phyloP scores from a whole-genome alignment of 129 eudicot genomes.

The Escallonia herrerae region DNA sequence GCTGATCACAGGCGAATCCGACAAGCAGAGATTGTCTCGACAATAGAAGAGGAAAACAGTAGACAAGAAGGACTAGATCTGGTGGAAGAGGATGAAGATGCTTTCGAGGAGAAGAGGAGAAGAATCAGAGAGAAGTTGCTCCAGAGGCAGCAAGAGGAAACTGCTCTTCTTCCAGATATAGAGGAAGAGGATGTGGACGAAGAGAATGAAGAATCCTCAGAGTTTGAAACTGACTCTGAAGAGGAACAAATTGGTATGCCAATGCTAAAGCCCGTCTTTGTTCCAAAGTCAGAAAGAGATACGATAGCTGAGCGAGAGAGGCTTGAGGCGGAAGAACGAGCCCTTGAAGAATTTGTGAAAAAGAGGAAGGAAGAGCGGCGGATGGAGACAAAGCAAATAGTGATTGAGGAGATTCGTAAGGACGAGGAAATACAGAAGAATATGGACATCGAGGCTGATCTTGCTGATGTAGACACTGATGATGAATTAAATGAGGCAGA shows the following conservation, averaged over 20 bases:
- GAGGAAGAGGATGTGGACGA: conserved; percentile 78
- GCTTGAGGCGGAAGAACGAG: conserved; percentile 73
- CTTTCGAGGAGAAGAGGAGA: conserved; percentile 76
- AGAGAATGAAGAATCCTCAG: conserved; percentile 64
- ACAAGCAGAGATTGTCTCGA: conserved; percentile 88
- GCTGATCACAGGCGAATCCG: conserved; percentile 87
- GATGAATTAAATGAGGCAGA: conserved; percentile 89
- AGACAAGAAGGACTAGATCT: conserved; percentile 54
- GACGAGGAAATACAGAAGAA: conserved; percentile 67
- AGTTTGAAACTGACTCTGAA: conserved; percentile 89
- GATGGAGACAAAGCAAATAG: conserved; percentile 73
- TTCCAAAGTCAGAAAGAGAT: conserved; percentile 87
- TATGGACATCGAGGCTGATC: conserved; percentile 56
- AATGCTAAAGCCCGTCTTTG: conserved; percentile 92
- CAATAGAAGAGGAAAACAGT: conserved; percentile 68
- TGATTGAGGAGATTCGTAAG: conserved; percentile 77
- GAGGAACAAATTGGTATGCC: conserved; percentile 65
- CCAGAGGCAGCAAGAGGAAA: conserved; percentile 67
- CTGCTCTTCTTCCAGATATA: conserved; percentile 42
- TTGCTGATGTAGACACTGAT: conserved; percentile 85
- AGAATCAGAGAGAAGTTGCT: conserved; percentile 73
- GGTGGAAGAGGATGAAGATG: conserved; percentile 92
- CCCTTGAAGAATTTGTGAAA: conserved; percentile 64
- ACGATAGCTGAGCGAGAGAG: conserved; percentile 90
- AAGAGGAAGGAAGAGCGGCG: conserved; percentile 59